These are phyloP conservation scores for Penicillium coprophilum DNA, from an alignment of 495 filamentous ascomycete species.

Conservation along the genomic window DNA sequence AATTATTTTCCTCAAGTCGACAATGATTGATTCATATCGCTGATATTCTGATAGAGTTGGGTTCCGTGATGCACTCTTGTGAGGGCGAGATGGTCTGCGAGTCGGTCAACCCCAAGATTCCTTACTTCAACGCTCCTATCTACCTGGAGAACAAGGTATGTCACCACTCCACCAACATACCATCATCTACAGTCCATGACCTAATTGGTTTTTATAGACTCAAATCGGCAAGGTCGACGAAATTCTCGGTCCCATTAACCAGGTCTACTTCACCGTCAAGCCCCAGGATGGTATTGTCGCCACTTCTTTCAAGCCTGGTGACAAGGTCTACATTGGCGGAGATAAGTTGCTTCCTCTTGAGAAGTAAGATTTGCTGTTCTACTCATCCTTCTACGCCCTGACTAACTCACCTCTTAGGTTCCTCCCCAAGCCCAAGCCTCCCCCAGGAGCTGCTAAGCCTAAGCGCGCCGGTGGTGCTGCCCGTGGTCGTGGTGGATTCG, in stretches of 20 bases:
- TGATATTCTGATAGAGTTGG: conserved; percentile 67
- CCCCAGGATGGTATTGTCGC: conserved; percentile 94
- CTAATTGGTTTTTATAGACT: conserved; percentile 42
- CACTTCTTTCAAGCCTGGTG: conserved; percentile 87
- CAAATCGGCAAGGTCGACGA: conserved; percentile 60
- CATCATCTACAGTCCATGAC: conserved; percentile 1
- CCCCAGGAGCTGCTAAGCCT: conserved; percentile 61
- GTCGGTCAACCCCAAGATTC: conserved; percentile 90
- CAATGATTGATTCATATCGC: conserved; percentile 13
- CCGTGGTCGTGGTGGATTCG: conserved; percentile 37
- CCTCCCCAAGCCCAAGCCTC: conserved; percentile 89
- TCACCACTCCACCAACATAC: conserved; percentile 1
- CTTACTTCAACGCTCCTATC: conserved; percentile 98
- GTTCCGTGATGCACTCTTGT: conserved; percentile 85
- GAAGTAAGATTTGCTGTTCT: conserved; percentile 48
- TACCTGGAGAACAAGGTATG: conserved; percentile 96
- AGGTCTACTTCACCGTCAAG: conserved; percentile 98
- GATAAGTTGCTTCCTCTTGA: conserved; percentile 95
- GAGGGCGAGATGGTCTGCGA: conserved; percentile 97
- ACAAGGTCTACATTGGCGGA: conserved; percentile 93
- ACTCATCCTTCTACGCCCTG: background rate
- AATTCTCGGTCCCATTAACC: conserved; percentile 87
- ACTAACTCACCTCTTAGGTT: conserved; percentile 55
- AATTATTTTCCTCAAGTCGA: conserved; percentile 18
- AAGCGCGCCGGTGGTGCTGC: conserved; percentile 53